Conservation (phyloP, 2,329 filamentous ascomycete genomes). For the Venturia aucupariae region DNA sequence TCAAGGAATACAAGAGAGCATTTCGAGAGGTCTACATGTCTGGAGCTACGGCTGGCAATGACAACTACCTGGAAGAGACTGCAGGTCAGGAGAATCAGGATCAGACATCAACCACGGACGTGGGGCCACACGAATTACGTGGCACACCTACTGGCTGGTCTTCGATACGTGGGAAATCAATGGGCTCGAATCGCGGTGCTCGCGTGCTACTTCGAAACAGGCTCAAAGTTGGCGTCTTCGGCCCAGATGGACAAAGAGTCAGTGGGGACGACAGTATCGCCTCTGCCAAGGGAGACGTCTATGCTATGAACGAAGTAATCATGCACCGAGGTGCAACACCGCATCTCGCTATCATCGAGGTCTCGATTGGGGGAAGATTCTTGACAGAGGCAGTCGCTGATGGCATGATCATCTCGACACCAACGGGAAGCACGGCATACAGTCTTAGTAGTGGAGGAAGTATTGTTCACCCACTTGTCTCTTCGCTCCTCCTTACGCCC, state of each 20-base stretch:
- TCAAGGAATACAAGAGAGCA: conserved; percentile 81
- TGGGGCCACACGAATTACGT: neutral
- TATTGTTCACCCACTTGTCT: conserved; percentile 89
- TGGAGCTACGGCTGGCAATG: conserved; percentile 37
- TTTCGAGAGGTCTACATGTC: conserved; percentile 91
- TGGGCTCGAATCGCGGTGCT: conserved; percentile 64
- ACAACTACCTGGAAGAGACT: conserved; percentile 15
- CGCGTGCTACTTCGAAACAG: conserved; percentile 80
- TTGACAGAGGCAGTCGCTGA: conserved; percentile 92
- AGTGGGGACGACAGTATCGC: conserved; percentile 23
- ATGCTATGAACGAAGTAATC: conserved; percentile 90
- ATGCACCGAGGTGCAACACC: conserved; percentile 85
- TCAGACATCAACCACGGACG: neutral
- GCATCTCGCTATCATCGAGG: conserved; percentile 84
- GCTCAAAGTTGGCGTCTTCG: conserved; percentile 76
- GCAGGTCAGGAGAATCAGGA: neutral
- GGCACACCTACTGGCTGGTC: conserved; percentile 51
- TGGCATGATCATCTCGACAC: conserved; percentile 87
- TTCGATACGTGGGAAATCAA: conserved; percentile 66
- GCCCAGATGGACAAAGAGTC: conserved; percentile 46
- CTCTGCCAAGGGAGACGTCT: conserved; percentile 22
- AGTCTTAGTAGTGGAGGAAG: conserved; percentile 85
- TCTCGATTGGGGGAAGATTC: conserved; percentile 80
- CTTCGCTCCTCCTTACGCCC: conserved; percentile 79
- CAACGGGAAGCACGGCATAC: conserved; percentile 92